phyloP scores from a whole-genome alignment of 192 early-diverging fungal genomes.

The Allomyces arbusculus region DNA sequence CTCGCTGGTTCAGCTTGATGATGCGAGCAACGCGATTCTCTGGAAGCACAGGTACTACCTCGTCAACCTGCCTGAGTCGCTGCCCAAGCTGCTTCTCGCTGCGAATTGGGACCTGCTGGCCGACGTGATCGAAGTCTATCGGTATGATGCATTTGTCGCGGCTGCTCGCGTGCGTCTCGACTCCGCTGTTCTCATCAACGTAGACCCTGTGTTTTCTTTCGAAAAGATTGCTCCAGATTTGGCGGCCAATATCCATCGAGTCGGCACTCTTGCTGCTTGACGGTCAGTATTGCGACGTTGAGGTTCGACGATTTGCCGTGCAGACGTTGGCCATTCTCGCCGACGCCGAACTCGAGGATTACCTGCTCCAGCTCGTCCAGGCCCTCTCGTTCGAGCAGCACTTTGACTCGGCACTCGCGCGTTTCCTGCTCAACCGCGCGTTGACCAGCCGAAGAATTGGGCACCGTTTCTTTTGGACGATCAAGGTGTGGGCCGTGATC shows the following conservation, averaged over 20 bases:
- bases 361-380: not conserved
- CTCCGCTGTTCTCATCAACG: too few relatives aligned
- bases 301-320: not conserved
- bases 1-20: not conserved
- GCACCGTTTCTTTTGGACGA: not conserved
- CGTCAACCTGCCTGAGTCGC: not conserved
- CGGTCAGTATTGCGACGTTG: not conserved
- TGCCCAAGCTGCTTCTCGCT: not conserved
- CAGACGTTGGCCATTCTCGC: not conserved
- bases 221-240: not conserved
- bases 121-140: not conserved
- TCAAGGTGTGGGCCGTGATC: not conserved
- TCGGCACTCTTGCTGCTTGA: not conserved
- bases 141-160: not conserved
- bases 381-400: not conserved
- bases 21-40: not conserved
- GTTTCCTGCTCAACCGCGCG: not conserved
- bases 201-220: too few relatives aligned
- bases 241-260: not conserved
- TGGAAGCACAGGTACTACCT: not conserved
- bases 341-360: not conserved
- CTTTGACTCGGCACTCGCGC: not conserved
- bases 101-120: not conserved
- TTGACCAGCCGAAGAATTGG: not conserved
- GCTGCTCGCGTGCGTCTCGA: too few relatives aligned